Conservation (phyloP, 345 rosid genomes). For the Salix arbutifolia region DNA sequence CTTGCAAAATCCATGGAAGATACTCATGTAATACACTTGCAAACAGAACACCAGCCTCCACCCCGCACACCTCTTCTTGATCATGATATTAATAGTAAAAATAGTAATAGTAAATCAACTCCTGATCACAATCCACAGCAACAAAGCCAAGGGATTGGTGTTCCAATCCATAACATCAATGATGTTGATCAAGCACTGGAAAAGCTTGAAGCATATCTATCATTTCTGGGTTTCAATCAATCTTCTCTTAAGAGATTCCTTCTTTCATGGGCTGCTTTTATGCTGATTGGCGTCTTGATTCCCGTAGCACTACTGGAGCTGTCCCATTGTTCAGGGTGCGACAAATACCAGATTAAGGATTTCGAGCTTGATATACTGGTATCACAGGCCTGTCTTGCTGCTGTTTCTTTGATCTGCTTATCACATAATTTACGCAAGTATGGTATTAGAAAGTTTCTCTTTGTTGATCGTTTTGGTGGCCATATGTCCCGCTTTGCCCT, state of each 20-base stretch:
- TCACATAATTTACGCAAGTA: constrained; percentile 78
- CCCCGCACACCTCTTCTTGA: constrained; percentile 45
- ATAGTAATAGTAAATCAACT: constrained; percentile 6
- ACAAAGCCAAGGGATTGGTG: not conserved
- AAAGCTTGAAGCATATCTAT: constrained; percentile 50
- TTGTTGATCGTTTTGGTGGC: constrained; percentile 65
- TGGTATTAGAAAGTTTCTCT: constrained; percentile 63
- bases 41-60: constrained; percentile 16
- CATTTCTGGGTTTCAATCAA: constrained; percentile 66
- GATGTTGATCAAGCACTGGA: constrained; percentile 36
- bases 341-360: constrained; percentile 51
- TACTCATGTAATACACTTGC: constrained; percentile 39
- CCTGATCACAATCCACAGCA: constrained; percentile 14
- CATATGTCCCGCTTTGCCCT: constrained; percentile 44
- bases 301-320: constrained; percentile 67
- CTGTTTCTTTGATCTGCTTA: constrained; percentile 65
- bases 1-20: constrained; percentile 30
- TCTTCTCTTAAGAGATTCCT: constrained; percentile 40
- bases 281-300: constrained; percentile 48
- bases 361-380: constrained; percentile 73
- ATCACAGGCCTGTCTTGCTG: constrained; percentile 78
- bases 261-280: constrained; percentile 62
- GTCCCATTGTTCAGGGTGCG: constrained; percentile 49
- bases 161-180: constrained; percentile 13
- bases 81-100: too few relatives aligned